A percentile compares a stretch with the other conserved stretches of the same genome.
phyloP scores from a whole-genome alignment of 2,329 filamentous ascomycete genomes.

The Epichloe gansuensis region DNA sequence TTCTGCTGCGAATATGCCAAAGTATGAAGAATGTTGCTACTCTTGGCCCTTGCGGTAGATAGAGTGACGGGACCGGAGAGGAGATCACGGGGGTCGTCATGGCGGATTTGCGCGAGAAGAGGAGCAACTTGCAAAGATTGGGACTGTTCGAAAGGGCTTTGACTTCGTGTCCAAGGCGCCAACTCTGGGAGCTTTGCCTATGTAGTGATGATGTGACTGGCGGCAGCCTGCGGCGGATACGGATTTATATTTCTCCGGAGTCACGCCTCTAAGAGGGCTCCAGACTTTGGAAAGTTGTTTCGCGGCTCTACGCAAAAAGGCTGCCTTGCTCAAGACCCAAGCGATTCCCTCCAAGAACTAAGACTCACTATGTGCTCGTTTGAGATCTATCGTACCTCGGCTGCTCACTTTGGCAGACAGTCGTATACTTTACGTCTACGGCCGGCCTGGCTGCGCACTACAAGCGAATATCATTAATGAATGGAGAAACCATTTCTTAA shows the following conservation, averaged over 20 bases:
- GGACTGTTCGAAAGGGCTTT: no score
- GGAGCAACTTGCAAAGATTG: no score
- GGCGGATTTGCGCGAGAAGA: neutral
- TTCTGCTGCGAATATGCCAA: neutral
- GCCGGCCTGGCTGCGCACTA: slow-evolving; percentile 5
- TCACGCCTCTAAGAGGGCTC: no score
- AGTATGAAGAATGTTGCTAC: neutral
- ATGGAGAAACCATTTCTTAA: slow-evolving; percentile 8
- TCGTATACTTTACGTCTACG: slow-evolving; percentile 4
- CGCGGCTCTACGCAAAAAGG: no score
- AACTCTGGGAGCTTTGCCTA: no score
- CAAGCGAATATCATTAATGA: slow-evolving; percentile 8
- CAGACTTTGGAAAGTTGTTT: no score
- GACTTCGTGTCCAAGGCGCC: no score
- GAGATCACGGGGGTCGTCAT: neutral
- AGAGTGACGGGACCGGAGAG: neutral
- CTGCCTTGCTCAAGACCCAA: no score
- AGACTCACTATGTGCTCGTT: slow-evolving; percentile 54
- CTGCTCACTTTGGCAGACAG: neutral
- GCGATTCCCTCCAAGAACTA: slow-evolving; percentile 26
- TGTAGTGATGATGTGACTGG: no score
- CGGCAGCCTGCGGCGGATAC: no score
- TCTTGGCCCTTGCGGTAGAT: neutral
- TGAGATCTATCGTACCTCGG: slow-evolving; percentile 40
- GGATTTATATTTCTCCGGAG: neutral